Percentiles rank a stretch among this genome's conserved stretches.
These are phyloP conservation scores for Russula emetica DNA, from an alignment of 768 basidiomycete species.

Conservation along the genomic window DNA sequence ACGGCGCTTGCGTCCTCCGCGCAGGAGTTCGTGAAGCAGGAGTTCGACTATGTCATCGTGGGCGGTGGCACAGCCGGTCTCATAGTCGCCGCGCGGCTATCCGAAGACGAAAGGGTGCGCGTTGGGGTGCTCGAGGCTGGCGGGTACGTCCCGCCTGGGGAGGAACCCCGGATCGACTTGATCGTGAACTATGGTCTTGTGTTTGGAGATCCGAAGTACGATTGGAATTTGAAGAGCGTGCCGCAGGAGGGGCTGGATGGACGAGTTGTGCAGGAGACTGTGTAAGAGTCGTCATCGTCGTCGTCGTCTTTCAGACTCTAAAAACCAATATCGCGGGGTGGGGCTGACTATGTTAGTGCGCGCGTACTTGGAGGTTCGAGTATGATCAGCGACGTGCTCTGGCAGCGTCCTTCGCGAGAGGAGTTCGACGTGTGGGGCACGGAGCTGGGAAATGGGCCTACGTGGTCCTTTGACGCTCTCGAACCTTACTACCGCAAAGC, in stretches of 20 bases:
- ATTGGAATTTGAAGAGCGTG: conserved; percentile 26
- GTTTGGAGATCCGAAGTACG: conserved; percentile 22
- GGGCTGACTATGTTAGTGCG: conserved; percentile 9
- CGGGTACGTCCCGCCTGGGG: conserved; percentile 23
- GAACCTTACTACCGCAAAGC: conserved; percentile 25
- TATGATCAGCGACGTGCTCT: conserved; percentile 27
- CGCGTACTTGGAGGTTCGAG: conserved; percentile 26
- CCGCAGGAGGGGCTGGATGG: conserved; percentile 22
- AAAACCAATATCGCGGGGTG: too few species aligned
- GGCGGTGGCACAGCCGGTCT: conserved; percentile 33
- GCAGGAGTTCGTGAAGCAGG: conserved; percentile 15
- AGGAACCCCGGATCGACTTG: conserved; percentile 22
- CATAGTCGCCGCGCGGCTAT: conserved; percentile 33
- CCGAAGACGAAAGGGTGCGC: conserved; percentile 26
- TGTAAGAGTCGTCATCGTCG: conserved; percentile 10
- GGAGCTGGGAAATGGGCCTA: conserved; percentile 21
- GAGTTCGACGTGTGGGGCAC: conserved; percentile 26
- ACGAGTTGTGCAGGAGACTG: conserved; percentile 23
- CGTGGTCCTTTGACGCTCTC: conserved; percentile 24
- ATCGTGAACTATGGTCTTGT: conserved; percentile 22
- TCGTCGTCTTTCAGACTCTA: too few species aligned
- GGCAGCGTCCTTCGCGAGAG: conserved; percentile 26
- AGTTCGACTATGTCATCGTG: conserved; percentile 24
- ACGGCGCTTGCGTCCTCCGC: conserved; percentile 18
- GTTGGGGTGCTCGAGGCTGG: conserved; percentile 35